A percentile compares a stretch with the other conserved stretches of the same genome.
Evolutionary conservation across 495 filamentous ascomycete genomes (phyloP).

Genomic region (Hypoxylon fragiforme): DNA sequence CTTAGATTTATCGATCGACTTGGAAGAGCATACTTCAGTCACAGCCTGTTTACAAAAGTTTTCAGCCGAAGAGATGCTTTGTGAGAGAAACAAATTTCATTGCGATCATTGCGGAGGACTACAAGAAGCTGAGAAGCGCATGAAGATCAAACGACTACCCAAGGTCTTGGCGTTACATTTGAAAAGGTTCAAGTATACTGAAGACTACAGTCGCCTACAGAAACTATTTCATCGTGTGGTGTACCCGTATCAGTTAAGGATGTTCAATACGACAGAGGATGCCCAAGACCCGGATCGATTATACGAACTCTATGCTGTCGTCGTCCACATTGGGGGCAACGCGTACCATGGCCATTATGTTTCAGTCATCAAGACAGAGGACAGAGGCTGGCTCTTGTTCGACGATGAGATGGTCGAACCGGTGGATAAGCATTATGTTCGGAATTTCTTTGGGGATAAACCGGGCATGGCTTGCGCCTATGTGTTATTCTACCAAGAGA

Average conservation of each 20-base stretch:
- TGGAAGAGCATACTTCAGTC: constrained; percentile 94
- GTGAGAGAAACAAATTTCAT: constrained; percentile 97
- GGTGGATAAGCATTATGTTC: constrained; percentile 94
- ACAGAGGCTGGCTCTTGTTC: constrained; percentile 93
- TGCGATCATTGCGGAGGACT: constrained; percentile 96
- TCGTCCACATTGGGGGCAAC: constrained; percentile 98
- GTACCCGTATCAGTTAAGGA: constrained; percentile 91
- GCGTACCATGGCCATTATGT: constrained; percentile 98
- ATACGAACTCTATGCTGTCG: constrained; percentile 96
- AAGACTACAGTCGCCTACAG: constrained; percentile 88
- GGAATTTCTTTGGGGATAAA: constrained; percentile 95
- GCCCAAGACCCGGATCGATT: constrained; percentile 92
- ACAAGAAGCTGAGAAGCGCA: constrained; percentile 97
- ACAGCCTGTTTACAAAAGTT: constrained; percentile 95
- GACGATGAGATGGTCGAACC: constrained; percentile 99
- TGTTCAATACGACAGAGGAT: constrained; percentile 98
- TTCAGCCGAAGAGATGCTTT: constrained; percentile 98
- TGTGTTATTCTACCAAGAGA: constrained; percentile 97
- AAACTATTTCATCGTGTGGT: constrained; percentile 97
- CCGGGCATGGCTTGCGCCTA: constrained; percentile 93
- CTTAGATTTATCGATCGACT: constrained; percentile 91
- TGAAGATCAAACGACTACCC: constrained; percentile 97
- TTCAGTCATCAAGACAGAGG: constrained; percentile 95
- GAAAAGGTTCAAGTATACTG: constrained; percentile 97
- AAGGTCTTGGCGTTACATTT: constrained; percentile 90